Conservation (phyloP, 2,329 filamentous ascomycete species). For the Xylaria sp. region DNA sequence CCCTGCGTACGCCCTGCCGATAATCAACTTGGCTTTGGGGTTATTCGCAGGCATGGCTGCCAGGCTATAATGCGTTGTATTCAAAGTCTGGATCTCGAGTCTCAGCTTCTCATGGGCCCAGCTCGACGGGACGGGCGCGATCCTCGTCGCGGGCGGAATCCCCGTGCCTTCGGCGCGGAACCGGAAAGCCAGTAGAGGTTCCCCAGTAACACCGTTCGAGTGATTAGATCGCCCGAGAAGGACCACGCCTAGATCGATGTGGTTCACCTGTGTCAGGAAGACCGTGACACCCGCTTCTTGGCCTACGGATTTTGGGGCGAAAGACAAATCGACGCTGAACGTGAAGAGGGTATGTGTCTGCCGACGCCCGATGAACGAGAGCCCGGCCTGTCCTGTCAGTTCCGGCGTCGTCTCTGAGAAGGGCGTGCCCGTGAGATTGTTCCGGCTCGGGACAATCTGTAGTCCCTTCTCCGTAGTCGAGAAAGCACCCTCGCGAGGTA, state of each 20-base stretch:
- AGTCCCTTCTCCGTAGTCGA: slow-evolving; percentile 39
- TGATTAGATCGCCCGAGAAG: slow-evolving; percentile 27
- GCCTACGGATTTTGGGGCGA: slow-evolving; percentile 39
- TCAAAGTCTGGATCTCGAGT: slow-evolving; percentile 46
- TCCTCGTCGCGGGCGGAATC: slow-evolving; percentile 28
- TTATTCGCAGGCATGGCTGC: slow-evolving; percentile 41
- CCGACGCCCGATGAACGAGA: slow-evolving; percentile 48
- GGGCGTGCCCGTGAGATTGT: slow-evolving; percentile 44
- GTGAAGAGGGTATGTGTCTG: slow-evolving; percentile 49
- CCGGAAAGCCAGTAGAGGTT: slow-evolving; percentile 40
- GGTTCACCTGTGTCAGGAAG: slow-evolving; percentile 49
- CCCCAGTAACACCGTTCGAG: background rate
- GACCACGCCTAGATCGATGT: slow-evolving; percentile 49
- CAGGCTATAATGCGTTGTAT: slow-evolving; percentile 47
- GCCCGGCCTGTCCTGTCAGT: slow-evolving; percentile 40
- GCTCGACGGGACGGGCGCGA: slow-evolving; percentile 39
- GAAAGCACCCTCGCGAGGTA: slow-evolving; percentile 44
- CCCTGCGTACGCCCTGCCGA: slow-evolving; percentile 46
- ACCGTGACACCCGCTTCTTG: slow-evolving; percentile 50
- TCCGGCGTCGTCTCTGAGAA: slow-evolving; percentile 33
- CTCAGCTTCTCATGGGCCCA: slow-evolving; percentile 45
- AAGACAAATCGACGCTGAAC: slow-evolving; percentile 47
- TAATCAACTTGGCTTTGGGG: slow-evolving; percentile 30
- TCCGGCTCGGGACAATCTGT: slow-evolving; percentile 43
- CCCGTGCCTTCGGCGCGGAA: slow-evolving; percentile 45